Base-by-base conservation (phyloP, 768 basidiomycete species). In the Tulasnella sp. region DNA sequence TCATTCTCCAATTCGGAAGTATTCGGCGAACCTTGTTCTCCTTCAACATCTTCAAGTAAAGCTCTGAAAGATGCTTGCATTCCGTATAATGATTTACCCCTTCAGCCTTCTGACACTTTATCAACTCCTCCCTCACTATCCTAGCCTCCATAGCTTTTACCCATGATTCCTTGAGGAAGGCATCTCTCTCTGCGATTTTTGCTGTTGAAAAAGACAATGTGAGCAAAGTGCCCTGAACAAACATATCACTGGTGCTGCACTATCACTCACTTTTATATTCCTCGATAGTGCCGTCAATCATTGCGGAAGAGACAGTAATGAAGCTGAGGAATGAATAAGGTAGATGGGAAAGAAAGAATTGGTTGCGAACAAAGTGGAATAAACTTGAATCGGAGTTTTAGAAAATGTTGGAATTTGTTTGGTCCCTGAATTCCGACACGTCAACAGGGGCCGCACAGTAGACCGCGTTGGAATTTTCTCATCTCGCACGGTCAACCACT, bases 81-180 rank as follows among this genome's bases (percentile, higher is more conserved):
- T 79, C 83, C 66, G 91, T 83, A 55, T 86, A 78, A 61, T 87
- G 79, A 67, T 96, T 95, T 33, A 91, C 85, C 28, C 92, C 90
- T 69, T 98, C 92, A 5, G 75, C 73, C 59, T 76, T 74, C 61
- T 91, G 87, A 69, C 92, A 98, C 66, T 87, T 90, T 52, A 77
- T 73, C 48, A 98, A 76, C 65, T 92, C 86, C 53, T 87, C 83
- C 55, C 79, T 79, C 41, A 95, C 88, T 53, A 98, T 71, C 42
- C 85, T 79, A 28, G 79, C 78, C 66, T 95, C 91, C 90, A 96
- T 93, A 19, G 86, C 81, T 58, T 80, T 82, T 28, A 95, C 76
- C 92, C 92, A 98, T 45, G 86, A 85, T 69, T 96, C 91, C 45
- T 85, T 79, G 62, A 96, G 71, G 65, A 76, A 70, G 40, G 76